phyloP scores from a whole-genome alignment of 371 early-diverging fungal genomes.

The Mucor plumbeus region DNA sequence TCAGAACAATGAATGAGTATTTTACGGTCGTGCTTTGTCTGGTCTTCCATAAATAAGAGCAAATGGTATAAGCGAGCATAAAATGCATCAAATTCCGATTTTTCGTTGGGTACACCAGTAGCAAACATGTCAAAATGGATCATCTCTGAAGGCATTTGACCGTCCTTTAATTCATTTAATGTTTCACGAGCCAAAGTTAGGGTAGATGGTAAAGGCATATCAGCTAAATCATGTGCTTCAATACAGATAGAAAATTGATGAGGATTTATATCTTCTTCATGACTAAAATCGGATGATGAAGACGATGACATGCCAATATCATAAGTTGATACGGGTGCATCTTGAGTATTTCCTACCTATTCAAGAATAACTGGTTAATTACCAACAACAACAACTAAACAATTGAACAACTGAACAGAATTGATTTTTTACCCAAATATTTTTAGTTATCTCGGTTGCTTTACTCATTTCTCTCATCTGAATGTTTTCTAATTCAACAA shows the following conservation, averaged over 20 bases:
- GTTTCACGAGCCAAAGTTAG: constrained; percentile 48
- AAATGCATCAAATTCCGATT: constrained; percentile 36
- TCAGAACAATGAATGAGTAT: constrained; percentile 68
- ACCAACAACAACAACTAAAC: neutral
- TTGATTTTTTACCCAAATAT: constrained; percentile 58
- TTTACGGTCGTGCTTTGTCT: constrained; percentile 37
- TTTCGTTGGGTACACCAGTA: constrained; percentile 31
- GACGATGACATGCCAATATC: constrained; percentile 4
- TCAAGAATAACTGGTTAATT: neutral
- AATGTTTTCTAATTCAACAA: constrained; percentile 58
- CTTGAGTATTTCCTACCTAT: constrained; percentile 65
- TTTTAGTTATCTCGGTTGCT: constrained; percentile 57
- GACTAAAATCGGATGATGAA: neutral
- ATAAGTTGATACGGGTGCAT: constrained; percentile 51
- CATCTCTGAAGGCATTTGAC: constrained; percentile 46
- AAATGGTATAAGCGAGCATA: constrained; percentile 33
- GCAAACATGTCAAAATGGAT: constrained; percentile 60
- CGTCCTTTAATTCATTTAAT: constrained; percentile 35
- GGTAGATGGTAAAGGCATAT: constrained; percentile 55
- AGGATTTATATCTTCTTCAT: constrained; percentile 34
- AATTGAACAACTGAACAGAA: too few relatives aligned
- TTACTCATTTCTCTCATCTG: constrained; percentile 64
- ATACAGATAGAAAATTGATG: constrained; percentile 65
- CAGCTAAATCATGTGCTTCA: constrained; percentile 63
- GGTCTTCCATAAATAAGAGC: constrained; percentile 46